Percentiles rank a stretch among this genome's conserved stretches.
phyloP scores from a whole-genome alignment of 345 rosid species.

The Anacardium occidentale region DNA sequence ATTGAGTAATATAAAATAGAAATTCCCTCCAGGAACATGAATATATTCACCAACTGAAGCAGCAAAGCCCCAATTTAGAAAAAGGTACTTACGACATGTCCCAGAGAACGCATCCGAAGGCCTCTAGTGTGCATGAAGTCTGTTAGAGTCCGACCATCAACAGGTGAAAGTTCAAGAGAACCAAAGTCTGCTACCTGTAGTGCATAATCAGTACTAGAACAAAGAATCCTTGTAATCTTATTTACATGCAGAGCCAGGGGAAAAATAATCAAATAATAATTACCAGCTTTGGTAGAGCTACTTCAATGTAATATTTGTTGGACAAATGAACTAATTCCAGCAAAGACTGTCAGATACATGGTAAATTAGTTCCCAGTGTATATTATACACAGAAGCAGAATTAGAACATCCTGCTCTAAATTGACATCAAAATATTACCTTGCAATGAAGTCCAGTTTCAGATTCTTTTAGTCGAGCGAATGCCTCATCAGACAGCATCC shows the following conservation, averaged over 20 bases:
- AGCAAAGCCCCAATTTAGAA: constrained; percentile 18
- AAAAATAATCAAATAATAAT: constrained; percentile 18
- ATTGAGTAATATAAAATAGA: neutral
- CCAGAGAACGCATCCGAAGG: constrained; percentile 91
- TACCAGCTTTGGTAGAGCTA: constrained; percentile 98
- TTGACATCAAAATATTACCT: constrained; percentile 45
- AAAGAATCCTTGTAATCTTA: constrained; percentile 18
- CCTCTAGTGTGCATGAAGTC: constrained; percentile 99
- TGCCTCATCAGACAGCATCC: constrained; percentile 69
- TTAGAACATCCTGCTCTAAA: constrained; percentile 9
- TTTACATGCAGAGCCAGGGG: constrained; percentile 9
- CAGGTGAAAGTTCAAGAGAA: constrained; percentile 96
- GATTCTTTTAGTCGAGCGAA: constrained; percentile 77
- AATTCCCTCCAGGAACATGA: neutral
- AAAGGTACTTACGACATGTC: constrained; percentile 75
- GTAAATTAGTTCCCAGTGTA: constrained; percentile 28
- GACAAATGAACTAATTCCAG: constrained; percentile 79
- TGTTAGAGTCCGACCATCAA: constrained; percentile 96
- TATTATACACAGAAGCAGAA: constrained; percentile 8
- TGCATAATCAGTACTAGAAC: constrained; percentile 21
- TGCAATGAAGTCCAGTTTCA: constrained; percentile 88
- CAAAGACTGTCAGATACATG: constrained; percentile 60
- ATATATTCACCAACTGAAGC: neutral
- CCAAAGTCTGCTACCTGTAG: constrained; percentile 98
- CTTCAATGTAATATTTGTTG: constrained; percentile 76